phyloP scores from a whole-genome alignment of 257 asterid genomes.

The Fraxinus excelsior region DNA sequence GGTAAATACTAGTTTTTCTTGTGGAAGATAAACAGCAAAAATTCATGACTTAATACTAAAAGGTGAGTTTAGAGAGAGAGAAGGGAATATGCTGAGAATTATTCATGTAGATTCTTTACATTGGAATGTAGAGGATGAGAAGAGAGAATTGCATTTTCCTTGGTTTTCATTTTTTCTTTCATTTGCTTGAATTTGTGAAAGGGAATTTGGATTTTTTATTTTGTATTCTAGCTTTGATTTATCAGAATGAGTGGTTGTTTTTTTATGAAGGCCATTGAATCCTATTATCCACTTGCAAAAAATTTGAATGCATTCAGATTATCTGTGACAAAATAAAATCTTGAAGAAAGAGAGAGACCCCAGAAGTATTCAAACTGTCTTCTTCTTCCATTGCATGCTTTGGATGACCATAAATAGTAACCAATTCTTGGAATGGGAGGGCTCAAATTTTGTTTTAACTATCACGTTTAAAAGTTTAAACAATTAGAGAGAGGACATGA shows the following conservation, averaged over 20 bases:
- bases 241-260: slow-evolving; percentile 47
- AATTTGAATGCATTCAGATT: not conserved
- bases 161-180: not conserved
- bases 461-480: too few species aligned
- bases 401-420: not conserved
- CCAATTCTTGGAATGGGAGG: not conserved
- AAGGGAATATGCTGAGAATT: slow-evolving; percentile 38
- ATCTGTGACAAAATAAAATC: not conserved
- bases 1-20: slow-evolving; percentile 41
- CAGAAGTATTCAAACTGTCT: not conserved
- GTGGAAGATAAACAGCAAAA: slow-evolving; percentile 55
- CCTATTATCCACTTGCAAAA: not conserved
- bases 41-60: slow-evolving; percentile 48
- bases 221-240: slow-evolving; percentile 34
- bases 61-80: slow-evolving; percentile 12
- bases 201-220: slow-evolving; percentile 20
- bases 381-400: not conserved
- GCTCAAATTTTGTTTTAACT: too few species aligned
- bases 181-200: slow-evolving; percentile 31
- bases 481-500: too few species aligned
- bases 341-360: not conserved
- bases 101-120: slow-evolving; percentile 48
- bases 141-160: slow-evolving; percentile 9
- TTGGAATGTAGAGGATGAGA: slow-evolving; percentile 40
- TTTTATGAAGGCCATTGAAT: not conserved